phyloP scores from a whole-genome alignment of 768 basidiomycete genomes.

The Baorangia bicolor region DNA sequence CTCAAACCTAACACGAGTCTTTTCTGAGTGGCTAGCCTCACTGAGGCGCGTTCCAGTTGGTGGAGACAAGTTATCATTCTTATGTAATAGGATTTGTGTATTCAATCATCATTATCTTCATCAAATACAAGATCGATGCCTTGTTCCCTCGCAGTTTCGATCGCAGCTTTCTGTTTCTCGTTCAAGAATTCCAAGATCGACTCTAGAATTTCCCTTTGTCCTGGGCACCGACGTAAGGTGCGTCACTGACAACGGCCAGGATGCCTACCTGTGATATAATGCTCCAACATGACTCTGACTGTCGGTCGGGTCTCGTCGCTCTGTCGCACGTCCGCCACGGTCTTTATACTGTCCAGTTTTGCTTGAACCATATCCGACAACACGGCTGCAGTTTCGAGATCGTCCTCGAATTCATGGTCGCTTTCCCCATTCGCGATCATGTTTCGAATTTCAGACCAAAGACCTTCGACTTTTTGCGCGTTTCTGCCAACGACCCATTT shows the following conservation, averaged over 20 bases:
- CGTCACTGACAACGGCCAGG: neutral
- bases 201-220: slow-evolving; percentile 57
- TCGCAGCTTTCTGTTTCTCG: slow-evolving; percentile 46
- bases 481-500: slow-evolving; percentile 66
- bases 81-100: too few relatives aligned
- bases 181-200: slow-evolving; percentile 51
- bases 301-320: slow-evolving; percentile 45
- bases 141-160: slow-evolving; percentile 47
- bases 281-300: slow-evolving; percentile 60
- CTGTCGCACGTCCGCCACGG: slow-evolving; percentile 17
- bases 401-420: slow-evolving; percentile 48
- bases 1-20: slow-evolving; percentile 35
- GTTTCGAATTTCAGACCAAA: slow-evolving; percentile 57
- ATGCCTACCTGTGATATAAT: slow-evolving; percentile 63
- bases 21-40: neutral
- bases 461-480: slow-evolving; percentile 50
- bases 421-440: slow-evolving; percentile 26
- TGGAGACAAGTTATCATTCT: neutral
- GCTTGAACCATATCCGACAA: slow-evolving; percentile 65
- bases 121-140: slow-evolving; percentile 59
- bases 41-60: neutral
- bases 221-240: slow-evolving; percentile 29
- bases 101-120: slow-evolving; percentile 17
- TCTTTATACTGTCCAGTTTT: slow-evolving; percentile 51
- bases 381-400: slow-evolving; percentile 65